Base-by-base conservation (phyloP, 495 filamentous ascomycete genomes). In the Hamigera avellanea region DNA sequence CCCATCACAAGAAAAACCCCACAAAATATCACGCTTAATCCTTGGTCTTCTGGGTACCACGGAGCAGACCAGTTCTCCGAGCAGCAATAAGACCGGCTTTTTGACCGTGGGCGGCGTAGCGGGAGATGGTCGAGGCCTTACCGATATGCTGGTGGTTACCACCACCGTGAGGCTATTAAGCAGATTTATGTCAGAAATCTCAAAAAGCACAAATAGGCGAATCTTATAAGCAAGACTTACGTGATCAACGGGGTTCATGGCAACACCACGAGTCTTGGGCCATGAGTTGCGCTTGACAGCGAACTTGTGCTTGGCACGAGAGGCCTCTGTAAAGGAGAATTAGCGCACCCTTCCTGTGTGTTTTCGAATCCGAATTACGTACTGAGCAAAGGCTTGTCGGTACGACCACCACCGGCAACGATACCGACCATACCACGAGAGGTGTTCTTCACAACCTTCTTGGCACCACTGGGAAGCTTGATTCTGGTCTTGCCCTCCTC, bases 111-210 rank as follows among this genome's bases (percentile, higher is more conserved):
- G 80, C 81, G 45, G 91, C 91, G 72, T 88, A 94, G 63, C 91
- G 82, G 48, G 86, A 94, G 71, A 99, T 99, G 49, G 91, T 99
- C 26, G 93, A 96, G 43, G 91, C 93, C 75, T 96, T 96, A 81
- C 91, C 91, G 59, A 99, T 99, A 73, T 99, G 91, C 76, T 99
- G 91, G 73, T 99, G 91, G 76, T 99, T 99, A 94, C 91, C 91
- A 89, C 83, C 83, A 83, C 91, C 91, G 84, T 98, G 91, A 72
- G 91, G 91, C 75, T 80, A 42, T 55, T 59, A 33, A 50, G 39
- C 46, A 28, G 37, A 42, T 36, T 40, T 13, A 23, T 38, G 50
- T 73, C 44, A 69, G 56, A 44, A 31, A 42, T 37, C 26, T 14
- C 6, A 9, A 14, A 35, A 8, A 29, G 0, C 6, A 31, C 13